Evolutionary conservation across 2,329 filamentous ascomycete species (phyloP).

Genomic region (Trichoderma lentiforme): DNA sequence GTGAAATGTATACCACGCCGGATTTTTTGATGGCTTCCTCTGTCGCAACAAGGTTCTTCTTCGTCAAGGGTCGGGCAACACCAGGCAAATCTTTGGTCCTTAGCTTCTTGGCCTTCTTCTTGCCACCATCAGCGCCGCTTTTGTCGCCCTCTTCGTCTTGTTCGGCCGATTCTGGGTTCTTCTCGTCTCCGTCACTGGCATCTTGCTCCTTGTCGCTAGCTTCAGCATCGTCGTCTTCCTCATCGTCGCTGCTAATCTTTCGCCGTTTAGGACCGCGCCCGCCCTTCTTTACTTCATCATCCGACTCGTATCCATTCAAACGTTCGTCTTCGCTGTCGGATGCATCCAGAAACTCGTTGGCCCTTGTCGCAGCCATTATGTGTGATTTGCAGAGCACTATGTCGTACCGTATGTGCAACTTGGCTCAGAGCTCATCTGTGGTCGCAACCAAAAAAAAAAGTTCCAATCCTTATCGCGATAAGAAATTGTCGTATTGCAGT

Average conservation of each 20-base stretch:
- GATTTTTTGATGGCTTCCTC: slow-evolving; percentile 67
- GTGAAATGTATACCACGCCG: slow-evolving; percentile 78
- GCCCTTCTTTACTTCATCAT: slow-evolving; percentile 66
- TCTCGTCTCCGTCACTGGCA: slow-evolving; percentile 28
- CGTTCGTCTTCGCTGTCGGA: slow-evolving; percentile 58
- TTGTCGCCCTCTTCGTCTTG: slow-evolving; percentile 25
- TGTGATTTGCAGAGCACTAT: not conserved
- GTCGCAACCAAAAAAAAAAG: slow-evolving; percentile 22
- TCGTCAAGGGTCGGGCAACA: slow-evolving; percentile 53
- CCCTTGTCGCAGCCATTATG: slow-evolving; percentile 64
- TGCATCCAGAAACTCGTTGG: slow-evolving; percentile 67
- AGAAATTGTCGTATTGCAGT: not conserved
- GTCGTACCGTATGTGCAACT: not conserved
- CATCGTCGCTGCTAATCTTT: slow-evolving; percentile 47
- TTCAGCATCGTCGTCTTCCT: slow-evolving; percentile 35
- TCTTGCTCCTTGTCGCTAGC: slow-evolving; percentile 34
- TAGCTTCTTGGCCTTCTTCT: slow-evolving; percentile 25
- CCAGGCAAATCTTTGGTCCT: slow-evolving; percentile 42
- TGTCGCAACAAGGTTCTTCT: slow-evolving; percentile 65
- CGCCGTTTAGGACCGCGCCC: slow-evolving; percentile 60
- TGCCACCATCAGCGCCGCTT: slow-evolving; percentile 19
- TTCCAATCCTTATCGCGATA: slow-evolving; percentile 18
- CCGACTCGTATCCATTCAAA: slow-evolving; percentile 62
- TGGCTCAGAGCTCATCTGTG: not conserved
- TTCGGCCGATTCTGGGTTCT: slow-evolving; percentile 24